Conservation (phyloP, 2,329 filamentous ascomycete species). For the Claviceps purpurea region DNA sequence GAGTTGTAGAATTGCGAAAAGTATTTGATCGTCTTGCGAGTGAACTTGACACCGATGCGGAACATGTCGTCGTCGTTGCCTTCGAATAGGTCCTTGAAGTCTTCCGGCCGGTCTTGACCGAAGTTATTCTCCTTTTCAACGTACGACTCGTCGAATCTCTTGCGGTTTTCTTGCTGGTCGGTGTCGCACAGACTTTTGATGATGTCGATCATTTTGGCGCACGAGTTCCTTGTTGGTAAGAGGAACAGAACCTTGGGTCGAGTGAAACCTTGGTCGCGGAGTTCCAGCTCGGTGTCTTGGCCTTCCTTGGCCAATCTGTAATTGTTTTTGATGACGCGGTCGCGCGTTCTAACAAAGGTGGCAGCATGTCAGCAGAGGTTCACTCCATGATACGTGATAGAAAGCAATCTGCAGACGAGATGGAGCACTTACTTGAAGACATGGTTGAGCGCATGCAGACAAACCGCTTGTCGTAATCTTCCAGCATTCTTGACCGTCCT, state of each 20-base stretch:
- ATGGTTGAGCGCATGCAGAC: conserved; percentile 81
- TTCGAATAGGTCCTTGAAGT: conserved; percentile 80
- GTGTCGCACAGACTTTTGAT: conserved; percentile 66
- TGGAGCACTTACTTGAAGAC: conserved; percentile 56
- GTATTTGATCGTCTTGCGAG: conserved; percentile 86
- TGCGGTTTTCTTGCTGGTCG: conserved; percentile 90
- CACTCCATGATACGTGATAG: too few species aligned
- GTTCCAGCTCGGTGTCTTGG: conserved; percentile 51
- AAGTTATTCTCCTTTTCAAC: conserved; percentile 51
- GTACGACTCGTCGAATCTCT: conserved; percentile 80
- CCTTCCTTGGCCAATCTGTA: conserved; percentile 58
- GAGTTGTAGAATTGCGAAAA: conserved; percentile 94
- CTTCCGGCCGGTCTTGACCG: conserved; percentile 62
- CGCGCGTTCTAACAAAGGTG: conserved; percentile 52
- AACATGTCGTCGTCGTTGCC: conserved; percentile 98
- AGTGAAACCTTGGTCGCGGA: conserved; percentile 90
- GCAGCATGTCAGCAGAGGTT: background rate
- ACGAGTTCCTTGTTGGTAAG: conserved; percentile 77
- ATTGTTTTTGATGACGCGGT: conserved; percentile 87
- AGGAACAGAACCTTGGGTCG: conserved; percentile 86
- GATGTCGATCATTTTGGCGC: conserved; percentile 61
- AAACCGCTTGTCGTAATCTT: conserved; percentile 56
- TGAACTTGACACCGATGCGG: conserved; percentile 90
- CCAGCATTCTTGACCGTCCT: conserved; percentile 56
- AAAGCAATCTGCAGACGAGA: background rate